Percentiles rank a stretch among this genome's conserved stretches.
Conservation (phyloP, 371 early-diverging fungal genomes). For the Choanephora cucurbitarum region DNA sequence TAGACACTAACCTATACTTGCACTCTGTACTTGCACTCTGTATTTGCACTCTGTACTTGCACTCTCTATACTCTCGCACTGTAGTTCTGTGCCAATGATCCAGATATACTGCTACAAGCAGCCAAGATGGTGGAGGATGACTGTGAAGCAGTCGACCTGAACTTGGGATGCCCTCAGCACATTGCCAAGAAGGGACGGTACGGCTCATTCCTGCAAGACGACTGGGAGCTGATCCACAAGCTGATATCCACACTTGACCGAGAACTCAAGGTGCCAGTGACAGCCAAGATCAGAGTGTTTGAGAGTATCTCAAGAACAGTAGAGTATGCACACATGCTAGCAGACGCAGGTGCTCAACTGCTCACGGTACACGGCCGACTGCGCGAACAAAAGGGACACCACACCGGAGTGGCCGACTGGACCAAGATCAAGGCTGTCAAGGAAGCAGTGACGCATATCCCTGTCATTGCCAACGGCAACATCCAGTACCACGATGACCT, state of each 20-base stretch:
- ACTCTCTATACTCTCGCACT: no score
- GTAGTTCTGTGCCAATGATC: slow-evolving; percentile 96
- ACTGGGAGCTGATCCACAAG: slow-evolving; percentile 81
- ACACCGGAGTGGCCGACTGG: slow-evolving; percentile 97
- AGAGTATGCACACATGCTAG: slow-evolving; percentile 92
- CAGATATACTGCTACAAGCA: slow-evolving; percentile 77
- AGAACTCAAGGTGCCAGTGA: slow-evolving; percentile 88
- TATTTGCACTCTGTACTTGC: no score
- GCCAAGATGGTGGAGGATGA: slow-evolving; percentile 76
- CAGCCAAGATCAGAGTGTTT: slow-evolving; percentile 95
- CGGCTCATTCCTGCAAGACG: slow-evolving; percentile 93
- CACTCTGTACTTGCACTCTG: no score
- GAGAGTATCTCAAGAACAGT: slow-evolving; percentile 86
- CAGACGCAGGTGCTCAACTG: slow-evolving; percentile 85
- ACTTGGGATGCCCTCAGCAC: slow-evolving; percentile 95
- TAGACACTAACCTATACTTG: not conserved
- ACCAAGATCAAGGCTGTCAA: slow-evolving; percentile 86
- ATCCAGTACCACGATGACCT: slow-evolving; percentile 87
- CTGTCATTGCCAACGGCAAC: slow-evolving; percentile 97
- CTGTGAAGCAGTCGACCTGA: slow-evolving; percentile 95
- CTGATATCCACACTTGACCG: slow-evolving; percentile 72
- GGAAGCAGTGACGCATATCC: slow-evolving; percentile 60
- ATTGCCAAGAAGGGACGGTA: slow-evolving; percentile 96
- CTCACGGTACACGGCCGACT: slow-evolving; percentile 94
- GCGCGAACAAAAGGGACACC: slow-evolving; percentile 93